These are phyloP conservation scores for Carex pumila DNA, from an alignment of 176 grass and related monocot genomes.

Conservation along the genomic window DNA sequence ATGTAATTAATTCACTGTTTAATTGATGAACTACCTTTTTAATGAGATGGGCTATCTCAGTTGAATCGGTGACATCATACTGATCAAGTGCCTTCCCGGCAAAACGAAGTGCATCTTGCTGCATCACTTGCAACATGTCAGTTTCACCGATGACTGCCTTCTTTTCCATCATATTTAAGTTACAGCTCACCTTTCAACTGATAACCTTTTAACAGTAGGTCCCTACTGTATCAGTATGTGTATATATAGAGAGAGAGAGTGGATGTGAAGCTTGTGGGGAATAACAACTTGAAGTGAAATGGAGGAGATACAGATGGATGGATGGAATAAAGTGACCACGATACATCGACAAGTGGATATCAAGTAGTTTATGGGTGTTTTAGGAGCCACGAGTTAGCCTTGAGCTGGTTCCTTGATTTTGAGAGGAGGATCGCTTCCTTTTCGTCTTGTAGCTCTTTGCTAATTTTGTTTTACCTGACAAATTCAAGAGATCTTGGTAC, in stretches of 20 bases:
- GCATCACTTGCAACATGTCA: slow-evolving; percentile 46
- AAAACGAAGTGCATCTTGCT: slow-evolving; percentile 37
- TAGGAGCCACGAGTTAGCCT: slow-evolving; percentile 1
- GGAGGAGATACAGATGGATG: background rate
- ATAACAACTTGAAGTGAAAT: background rate
- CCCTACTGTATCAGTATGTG: background rate
- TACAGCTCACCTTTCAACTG: background rate
- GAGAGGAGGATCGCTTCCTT: background rate
- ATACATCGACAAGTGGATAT: background rate
- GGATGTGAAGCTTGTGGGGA: slow-evolving; percentile 5
- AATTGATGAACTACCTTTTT: slow-evolving; percentile 38
- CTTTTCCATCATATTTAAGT: slow-evolving; percentile 46
- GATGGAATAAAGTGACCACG: background rate
- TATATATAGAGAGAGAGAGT: background rate
- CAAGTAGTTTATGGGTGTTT: background rate
- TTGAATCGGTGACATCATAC: slow-evolving; percentile 44
- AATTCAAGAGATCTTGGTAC: background rate
- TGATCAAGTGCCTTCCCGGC: slow-evolving; percentile 46
- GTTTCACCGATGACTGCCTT: slow-evolving; percentile 49
- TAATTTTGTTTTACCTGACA: slow-evolving; percentile 1
- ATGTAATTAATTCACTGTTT: background rate
- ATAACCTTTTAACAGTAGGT: background rate
- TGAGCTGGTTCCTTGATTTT: background rate
- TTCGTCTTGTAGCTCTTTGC: background rate
- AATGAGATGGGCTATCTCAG: slow-evolving; percentile 43